Base-by-base conservation (phyloP, 176 grass and related monocot species). In the Hordeum marinum region DNA sequence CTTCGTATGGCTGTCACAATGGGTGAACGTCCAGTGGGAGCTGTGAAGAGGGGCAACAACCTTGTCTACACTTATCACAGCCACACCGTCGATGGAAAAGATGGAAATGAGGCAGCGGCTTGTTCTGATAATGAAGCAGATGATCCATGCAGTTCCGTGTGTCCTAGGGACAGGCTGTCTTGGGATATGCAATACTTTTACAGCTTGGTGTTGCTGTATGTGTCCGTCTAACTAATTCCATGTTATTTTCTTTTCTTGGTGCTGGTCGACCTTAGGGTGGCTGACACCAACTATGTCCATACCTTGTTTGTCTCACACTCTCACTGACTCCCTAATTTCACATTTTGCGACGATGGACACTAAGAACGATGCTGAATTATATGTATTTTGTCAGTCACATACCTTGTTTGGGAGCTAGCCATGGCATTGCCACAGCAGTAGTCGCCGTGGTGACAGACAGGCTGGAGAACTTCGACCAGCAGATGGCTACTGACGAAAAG, bases 371-470 rank as follows among this genome's bases (percentile, higher is more conserved):
- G 6, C 21, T 8, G 17, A 73, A 43, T 42, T 46, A 46, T 10
- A 39, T 39, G 17, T 5, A 20, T 52, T 50, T 10, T 10, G 32
- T 68, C 1, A 68, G 54, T 77, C 32, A 14, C 32, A 9, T 79
- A 63, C 36, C 55, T 41, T 41, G 10, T 63, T 63, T 4, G 34
- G 37, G 65, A 46, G 69, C 31, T 24, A 31, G 31, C 32, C 41
- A 83, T 90, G 88, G 3, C 77, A 13, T 52, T 23, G 27, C 76
- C 3, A 5, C 85, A 4, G 80, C 76, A 11, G 6, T 80, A 7
- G 32, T 18, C 11, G 31, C 26, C 31, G 21, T 68, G 11, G 6
- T 83, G 4, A 17, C 76, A 0, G 40, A 57, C 78, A 89, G 66
- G 45, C 5, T 48, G 18, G 17, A 50, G 12, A 85, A 67, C 31